Base-by-base conservation (phyloP, 2,329 filamentous ascomycete species). In the Orbilia quercus region DNA sequence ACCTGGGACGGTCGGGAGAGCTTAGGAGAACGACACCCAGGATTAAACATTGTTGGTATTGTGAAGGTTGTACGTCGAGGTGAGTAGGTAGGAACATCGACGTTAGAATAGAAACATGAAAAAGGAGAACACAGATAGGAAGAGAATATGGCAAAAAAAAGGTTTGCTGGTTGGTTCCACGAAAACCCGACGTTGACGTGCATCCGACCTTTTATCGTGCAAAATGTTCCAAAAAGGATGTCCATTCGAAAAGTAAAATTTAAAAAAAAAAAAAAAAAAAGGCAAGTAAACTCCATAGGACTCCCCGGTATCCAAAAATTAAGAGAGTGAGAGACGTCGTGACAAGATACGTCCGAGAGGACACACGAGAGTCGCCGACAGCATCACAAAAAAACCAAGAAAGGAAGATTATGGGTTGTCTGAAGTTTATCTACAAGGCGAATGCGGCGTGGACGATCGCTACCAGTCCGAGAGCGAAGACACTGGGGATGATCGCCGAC, bases 21-120 rank as follows among this genome's bases (percentile, higher is more conserved):
- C 12, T 16, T 4, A 36, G 40, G 31, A 40, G 28, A 45, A 22
- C 20, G 42, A 34, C 38, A 25, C 47, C 64, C 64, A 55, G 64
- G 64, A 69, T 69, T 69, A 69, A 69, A 69, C 47, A 69, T 69
- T 60, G 40, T 23, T 67, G 53, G 60, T 69, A 69, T 69, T 62
- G 54, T 69, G 47, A 55, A 60, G 20, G 60, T 67, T 57, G 47
- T 58, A 66, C 53, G 40, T 65, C 40, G 50, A 69, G 34, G 44
- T 59, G 40, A 57, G 45, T 58, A 55, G 36, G 54, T 44, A 60
- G 40, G 9, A 62, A 60, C 64, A 62, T 69, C 44, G 47, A 69
- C 64, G 62, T 55, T 47, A 58, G 51, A 66, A 66, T 48, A 65
- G 45, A 28, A 48, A 53, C 2, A 4, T 53, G 51, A 58, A 59